Base-by-base conservation (phyloP, 306 rosid genomes). In the Quercus agrifolia region DNA sequence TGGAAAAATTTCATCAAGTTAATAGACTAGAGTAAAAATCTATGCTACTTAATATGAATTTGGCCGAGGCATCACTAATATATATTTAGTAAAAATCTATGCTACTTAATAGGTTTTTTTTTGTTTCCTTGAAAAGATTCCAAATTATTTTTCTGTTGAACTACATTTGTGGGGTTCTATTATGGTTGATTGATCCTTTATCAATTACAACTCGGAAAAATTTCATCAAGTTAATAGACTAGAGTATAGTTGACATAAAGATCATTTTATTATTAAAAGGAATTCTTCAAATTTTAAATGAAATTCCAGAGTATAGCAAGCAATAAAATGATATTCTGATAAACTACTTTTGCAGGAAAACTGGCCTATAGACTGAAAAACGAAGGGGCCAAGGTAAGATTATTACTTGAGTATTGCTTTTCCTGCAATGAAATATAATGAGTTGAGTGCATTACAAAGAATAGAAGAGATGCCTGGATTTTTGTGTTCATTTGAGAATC, bases 281-380 rank as follows among this genome's bases (percentile, higher is more conserved):
- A 49, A 49, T 49, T 49, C 54, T 49, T 49, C 17, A 49, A 10
- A 13, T 10, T 59, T 10, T 11, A 19, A 6, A 15, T 7, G 12
- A 18, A 67, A 21, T 67, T 67, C 6, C 25, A 33, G 19, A 6
- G 1, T 67, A 19, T 70, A 30, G 20, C 74, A 72, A 55, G 71
- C 81, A 82, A 67, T 75, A 84, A 51, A 56, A 68, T 70, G 51
- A 71, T 57, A 7, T 80, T 82, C 67, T 80, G 80, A 86, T 86
- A 62, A 77, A 70, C 73, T 84, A 76, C 79, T 51, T 73, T 71
- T 86, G 88, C 92, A 95, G 99, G 98, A 85, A 95, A 95, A 85
- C 89, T 93, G 90, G 99, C 99, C 70, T 82, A 90, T 79, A 91
- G 94, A 83, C 83, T 95, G 85, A 95, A 93, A 89, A 92, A 87